Base-by-base conservation (phyloP, 2,329 filamentous ascomycete genomes). In the Arthrobotrys pseudoclavata region DNA sequence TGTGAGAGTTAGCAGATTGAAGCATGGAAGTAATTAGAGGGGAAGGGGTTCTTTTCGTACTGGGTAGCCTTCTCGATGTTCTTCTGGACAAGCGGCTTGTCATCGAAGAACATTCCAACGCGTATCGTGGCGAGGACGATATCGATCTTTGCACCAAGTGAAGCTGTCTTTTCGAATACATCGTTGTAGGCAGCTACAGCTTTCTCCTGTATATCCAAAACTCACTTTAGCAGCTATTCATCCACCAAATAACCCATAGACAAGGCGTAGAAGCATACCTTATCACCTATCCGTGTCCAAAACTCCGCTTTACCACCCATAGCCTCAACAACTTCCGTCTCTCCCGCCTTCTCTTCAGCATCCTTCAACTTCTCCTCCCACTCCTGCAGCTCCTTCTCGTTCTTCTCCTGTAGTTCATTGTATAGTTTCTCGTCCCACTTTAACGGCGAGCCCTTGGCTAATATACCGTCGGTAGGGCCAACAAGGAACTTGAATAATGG, bases 71-170 rank as follows among this genome's bases (percentile, higher is more conserved):
- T 91, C 82, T 97, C 94, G 55, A 98, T 89, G 76, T 93, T 92
- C 88, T 96, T 97, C 89, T 97, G 96, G 60, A 97, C 94, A 69
- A 96, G 89, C 47, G 91, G 84, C 85, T 94, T 94, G 85, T 99
- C 96, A 80, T 94, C 94, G 83, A 97, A 99, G 87, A 99, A 99
- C 75, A 99, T 88, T 40, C 92, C 94, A 83, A 97, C 91, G 76
- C 96, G 93, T 86, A 98, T 95, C 86, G 98, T 96, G 81, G 96
- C 96, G 70, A 99, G 91, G 61, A 97, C 93, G 64, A 99, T 87
- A 84, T 99, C 96, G 84, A 99, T 99, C 87, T 97, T 98, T 81
- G 92, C 95, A 82, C 95, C 96, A 78, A 99, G 88, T 81, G 97
- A 93, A 79, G 94, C 92, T n/a, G 94, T 98, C 88, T 97, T 97